Evolutionary conservation across 371 early-diverging fungal genomes (phyloP), one percentile per base, ranked within the genome.

Genomic region (Catenaria anguillulae): DNA sequence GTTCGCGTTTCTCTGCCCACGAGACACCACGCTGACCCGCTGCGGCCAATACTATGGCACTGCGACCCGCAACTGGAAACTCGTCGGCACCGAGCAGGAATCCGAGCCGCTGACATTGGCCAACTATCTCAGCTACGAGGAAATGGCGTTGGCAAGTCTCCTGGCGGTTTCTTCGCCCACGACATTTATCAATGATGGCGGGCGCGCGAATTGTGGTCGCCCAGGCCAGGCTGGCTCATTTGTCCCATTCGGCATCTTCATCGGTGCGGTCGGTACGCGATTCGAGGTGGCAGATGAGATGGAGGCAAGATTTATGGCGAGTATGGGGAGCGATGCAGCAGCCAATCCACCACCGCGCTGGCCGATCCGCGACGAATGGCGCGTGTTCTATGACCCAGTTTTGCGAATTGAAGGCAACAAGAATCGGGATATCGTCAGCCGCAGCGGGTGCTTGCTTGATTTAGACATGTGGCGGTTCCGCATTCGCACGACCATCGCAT

Each of bases 201-300:
- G 33, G 40, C 60, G 71, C 34, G 40, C 56, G 8, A 73, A 73
- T 45, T 10, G 36, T 21, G 66, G 40, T 23, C 43, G n/a, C 29
- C 56, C 42, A 13, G 58, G 13, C 5, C 1, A 42, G 26, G 45
- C 45, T 0, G 60, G 45, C 1, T 21, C 60, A 24, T 61, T 58
- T 55, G 54, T 48, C 15, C 33, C 13, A 17, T 56, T n/a, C 34
- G 73, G 73, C 17, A 63, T 73, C 46, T 64, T 62, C 62, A 58
- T 70, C 13, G 73, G 66, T 10, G 64, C 68, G 26, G 73, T 73
- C 3, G 73, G 73, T 1, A 59, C 69, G 2, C 67, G 73, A 21
- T 73, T 70, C 62, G 69, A 70, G 45, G 54, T 46, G n/a, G 34
- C 62, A 0, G 61, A 46, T 4, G 17, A 43, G 6, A 69, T 71